phyloP scores from a whole-genome alignment of 768 basidiomycete genomes.

The Podaxis carcinomalis region DNA sequence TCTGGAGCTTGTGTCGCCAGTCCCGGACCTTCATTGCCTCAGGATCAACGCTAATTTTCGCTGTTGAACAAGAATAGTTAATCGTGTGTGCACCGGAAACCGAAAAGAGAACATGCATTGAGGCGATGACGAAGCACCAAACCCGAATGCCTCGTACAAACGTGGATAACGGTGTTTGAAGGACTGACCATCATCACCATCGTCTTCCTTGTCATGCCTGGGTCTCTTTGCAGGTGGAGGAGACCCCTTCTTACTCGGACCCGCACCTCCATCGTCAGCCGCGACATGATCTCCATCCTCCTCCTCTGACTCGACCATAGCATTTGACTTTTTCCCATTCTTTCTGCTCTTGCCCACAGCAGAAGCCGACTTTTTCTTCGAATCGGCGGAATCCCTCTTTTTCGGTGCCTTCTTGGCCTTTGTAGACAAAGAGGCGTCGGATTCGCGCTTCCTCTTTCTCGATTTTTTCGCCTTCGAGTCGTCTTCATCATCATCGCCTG shows the following conservation, averaged over 20 bases:
- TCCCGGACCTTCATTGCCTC: constrained; percentile 68
- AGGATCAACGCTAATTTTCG: constrained; percentile 63
- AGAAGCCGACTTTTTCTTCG: constrained; percentile 30
- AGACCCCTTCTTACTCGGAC: constrained; percentile 52
- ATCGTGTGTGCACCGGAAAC: background rate
- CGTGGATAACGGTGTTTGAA: background rate
- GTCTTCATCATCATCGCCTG: background rate
- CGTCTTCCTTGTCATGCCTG: constrained; percentile 54
- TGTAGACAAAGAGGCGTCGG: constrained; percentile 28
- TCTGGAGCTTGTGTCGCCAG: constrained; percentile 91
- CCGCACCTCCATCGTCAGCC: constrained; percentile 44
- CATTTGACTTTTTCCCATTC: constrained; percentile 54
- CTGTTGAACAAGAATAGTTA: constrained; percentile 16
- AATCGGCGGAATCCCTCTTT: constrained; percentile 27
- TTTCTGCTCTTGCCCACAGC: constrained; percentile 36
- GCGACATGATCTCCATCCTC: constrained; percentile 37
- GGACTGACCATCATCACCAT: constrained; percentile 57
- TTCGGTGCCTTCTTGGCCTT: constrained; percentile 41
- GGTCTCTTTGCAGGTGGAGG: constrained; percentile 65
- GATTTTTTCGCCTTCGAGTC: constrained; percentile 32
- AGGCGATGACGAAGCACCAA: background rate
- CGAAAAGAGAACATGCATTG: background rate
- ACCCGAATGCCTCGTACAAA: background rate
- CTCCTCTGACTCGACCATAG: constrained; percentile 64
- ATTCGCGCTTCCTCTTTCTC: constrained; percentile 59